Base-by-base conservation (phyloP, 352 stramenopile species). In the Phytopythium cucurbitacearum region DNA sequence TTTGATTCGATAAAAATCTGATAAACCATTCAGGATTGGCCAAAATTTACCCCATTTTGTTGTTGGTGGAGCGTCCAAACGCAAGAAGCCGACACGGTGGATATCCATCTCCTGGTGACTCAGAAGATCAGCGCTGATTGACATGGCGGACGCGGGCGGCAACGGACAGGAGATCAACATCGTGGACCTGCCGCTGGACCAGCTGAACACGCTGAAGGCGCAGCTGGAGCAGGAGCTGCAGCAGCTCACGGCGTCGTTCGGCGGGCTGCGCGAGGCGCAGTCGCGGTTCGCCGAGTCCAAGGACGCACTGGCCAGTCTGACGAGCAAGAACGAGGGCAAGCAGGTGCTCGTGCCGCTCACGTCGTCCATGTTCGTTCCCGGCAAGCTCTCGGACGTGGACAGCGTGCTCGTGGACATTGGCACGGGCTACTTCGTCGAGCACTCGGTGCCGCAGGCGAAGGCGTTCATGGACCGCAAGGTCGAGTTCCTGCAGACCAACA, bases 391-490 rank as follows among this genome's bases (percentile, higher is more conserved):
- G 36, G 89, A 95, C 56, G 84, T 92, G 13, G 74, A 89, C 33
- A 82, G 94, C 43, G 76, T 98, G 42, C 74, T 98, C 38, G 90
- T 98, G 53, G 94, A 98, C 57, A 69, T 98, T n/a, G 94, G 94
- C 34, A 98, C 94, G 34, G 94, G 92, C 16, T 98, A 97, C 74
- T 98, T 97, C 68, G 84, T 95, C 32, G 87, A 98, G 73, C 96
- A 98, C 57, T 88, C 67, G 40, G 64, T 87, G 45, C 81, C 78
- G n/a, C 87, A 97, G 59, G 93, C 91, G 11, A 78, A 86, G 52
- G 78, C 77, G 42, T 97, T 98, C 60, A 87, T 98, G 75, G 87
- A 97, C 61, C 71, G 92, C 36, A 98, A 97, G 73, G 64, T 93
- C 5, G 91, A 91, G 52, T 84, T 98, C 53, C 69, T 98, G 28